phyloP scores from a whole-genome alignment of 2,329 filamentous ascomycete genomes.

The Dactylellina leptospora region DNA sequence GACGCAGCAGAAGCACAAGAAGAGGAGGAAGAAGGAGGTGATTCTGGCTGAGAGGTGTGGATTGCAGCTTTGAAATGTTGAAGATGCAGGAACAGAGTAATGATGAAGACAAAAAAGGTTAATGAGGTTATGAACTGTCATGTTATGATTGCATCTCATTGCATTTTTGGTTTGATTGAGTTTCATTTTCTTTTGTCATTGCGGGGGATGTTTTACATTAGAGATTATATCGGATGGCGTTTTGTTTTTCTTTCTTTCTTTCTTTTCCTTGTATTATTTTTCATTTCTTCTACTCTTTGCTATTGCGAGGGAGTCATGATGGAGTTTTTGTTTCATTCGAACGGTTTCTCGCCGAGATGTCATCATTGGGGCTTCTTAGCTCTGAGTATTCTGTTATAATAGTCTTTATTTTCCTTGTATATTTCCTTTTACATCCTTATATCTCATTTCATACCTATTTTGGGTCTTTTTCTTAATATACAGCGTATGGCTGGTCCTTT shows the following conservation, averaged over 20 bases:
- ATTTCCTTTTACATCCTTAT: too few relatives aligned
- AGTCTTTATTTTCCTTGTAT: too few relatives aligned
- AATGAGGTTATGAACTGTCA: conserved; percentile 28
- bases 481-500: too few relatives aligned
- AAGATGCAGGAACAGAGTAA: not conserved
- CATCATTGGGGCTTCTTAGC: too few relatives aligned
- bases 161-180: not conserved
- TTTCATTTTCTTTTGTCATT: conserved; percentile 1
- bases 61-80: conserved; percentile 30
- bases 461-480: too few relatives aligned
- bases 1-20: conserved; percentile 51
- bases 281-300: conserved; percentile 5
- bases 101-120: too few relatives aligned
- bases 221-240: conserved; percentile 23
- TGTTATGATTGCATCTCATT: conserved; percentile 13
- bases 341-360: too few relatives aligned
- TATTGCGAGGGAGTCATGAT: conserved; percentile 22
- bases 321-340: conserved; percentile 13
- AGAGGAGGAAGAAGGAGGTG: conserved; percentile 48
- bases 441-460: too few relatives aligned
- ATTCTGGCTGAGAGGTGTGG: conserved; percentile 46
- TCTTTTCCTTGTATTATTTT: not conserved
- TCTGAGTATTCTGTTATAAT: too few relatives aligned
- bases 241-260: conserved; percentile 6
- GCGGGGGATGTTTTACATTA: conserved; percentile 15